Base-by-base conservation (phyloP, 257 asterid genomes). In the Solanum sejunctum region DNA sequence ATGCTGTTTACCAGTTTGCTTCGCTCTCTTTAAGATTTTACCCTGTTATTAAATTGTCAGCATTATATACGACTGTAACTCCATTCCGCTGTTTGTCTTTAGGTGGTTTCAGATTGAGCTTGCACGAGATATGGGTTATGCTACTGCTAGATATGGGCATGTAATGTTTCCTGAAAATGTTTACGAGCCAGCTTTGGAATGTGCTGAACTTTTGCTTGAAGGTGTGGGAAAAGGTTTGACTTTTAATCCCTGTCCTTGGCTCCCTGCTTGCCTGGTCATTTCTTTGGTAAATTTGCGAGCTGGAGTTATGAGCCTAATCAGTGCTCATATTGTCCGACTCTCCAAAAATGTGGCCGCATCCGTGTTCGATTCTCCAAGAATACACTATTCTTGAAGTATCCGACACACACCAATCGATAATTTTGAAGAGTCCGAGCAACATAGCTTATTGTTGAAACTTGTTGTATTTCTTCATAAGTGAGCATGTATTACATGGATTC, bases 161-260 rank as follows among this genome's bases (percentile, higher is more conserved):
- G 98, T 97, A 61, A 95, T 97, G 99, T 97, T 97, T 88, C 99
- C 99, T 5, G 98, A 97, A 91, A 97, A 97, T 89, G 99, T 94
- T n/a, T 91, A 97, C 54, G 98, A 97, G 93, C 99, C 99, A 86
- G 95, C 93, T 86, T 91, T 97, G 23, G 91, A 92, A 86, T 92
- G 96, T 90, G 94, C 98, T 86, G 94, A 95, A 84, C 91, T 95
- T 87, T 87, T 97, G 90, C 96, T 97, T 88, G 95, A 91, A 84
- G 97, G 99, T 10, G 98, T 97, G 32, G 99, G 98, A 78, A 97
- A 93, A 92, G 99, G 99, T 89, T 86, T 84, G 90, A 87, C 57
- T 55, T 21, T 60, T 18, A 52, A 84, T 13, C 85, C 43, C 61
- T 86, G 86, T 77, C 64, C 26, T 28, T 32, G 28, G 21, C 0